Evolutionary conservation across 2,329 filamentous ascomycete species (phyloP).

Genomic region (Clarireedia monteithiana): DNA sequence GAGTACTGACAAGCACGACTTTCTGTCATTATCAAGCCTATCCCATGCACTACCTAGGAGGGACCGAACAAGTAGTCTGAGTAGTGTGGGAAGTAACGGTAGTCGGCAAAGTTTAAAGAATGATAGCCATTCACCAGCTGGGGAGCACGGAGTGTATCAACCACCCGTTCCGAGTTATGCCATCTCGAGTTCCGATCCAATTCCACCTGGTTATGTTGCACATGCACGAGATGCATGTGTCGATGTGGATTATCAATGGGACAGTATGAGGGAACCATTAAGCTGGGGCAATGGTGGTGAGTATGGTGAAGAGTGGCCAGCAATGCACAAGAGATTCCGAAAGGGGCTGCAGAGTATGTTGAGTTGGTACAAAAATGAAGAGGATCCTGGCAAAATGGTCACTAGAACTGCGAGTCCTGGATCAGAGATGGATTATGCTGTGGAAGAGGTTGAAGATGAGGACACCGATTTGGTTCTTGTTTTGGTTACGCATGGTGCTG

Average conservation of each 20-base stretch:
- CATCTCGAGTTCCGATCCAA: constrained; percentile 69
- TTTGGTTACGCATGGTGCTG: constrained; percentile 87
- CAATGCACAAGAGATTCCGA: constrained; percentile 88
- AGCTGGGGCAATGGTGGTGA: constrained; percentile 83
- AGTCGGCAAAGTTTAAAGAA: constrained; percentile 17
- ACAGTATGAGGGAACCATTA: constrained; percentile 72
- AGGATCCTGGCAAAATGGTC: constrained; percentile 44
- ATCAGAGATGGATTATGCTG: constrained; percentile 23
- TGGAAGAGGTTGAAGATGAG: constrained; percentile 45
- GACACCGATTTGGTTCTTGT: constrained; percentile 72
- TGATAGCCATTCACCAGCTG: constrained; percentile 6
- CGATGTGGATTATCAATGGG: constrained; percentile 90
- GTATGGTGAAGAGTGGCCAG: constrained; percentile 89
- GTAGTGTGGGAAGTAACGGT: constrained; percentile 24
- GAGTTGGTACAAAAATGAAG: constrained; percentile 66
- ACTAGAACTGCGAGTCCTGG: constrained; percentile 35
- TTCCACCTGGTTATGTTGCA: constrained; percentile 80
- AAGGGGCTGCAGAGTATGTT: constrained; percentile 71
- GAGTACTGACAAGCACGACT: constrained; percentile 18
- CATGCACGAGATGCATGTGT: constrained; percentile 85
- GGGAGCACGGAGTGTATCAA: constrained; percentile 48
- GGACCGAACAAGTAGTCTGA: constrained; percentile 29
- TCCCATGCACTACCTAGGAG: constrained; percentile 22
- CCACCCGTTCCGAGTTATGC: constrained; percentile 78
- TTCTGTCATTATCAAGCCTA: constrained; percentile 22